Evolutionary conservation across 768 basidiomycete genomes (phyloP).

Genomic region (Naganishia onofrii): DNA sequence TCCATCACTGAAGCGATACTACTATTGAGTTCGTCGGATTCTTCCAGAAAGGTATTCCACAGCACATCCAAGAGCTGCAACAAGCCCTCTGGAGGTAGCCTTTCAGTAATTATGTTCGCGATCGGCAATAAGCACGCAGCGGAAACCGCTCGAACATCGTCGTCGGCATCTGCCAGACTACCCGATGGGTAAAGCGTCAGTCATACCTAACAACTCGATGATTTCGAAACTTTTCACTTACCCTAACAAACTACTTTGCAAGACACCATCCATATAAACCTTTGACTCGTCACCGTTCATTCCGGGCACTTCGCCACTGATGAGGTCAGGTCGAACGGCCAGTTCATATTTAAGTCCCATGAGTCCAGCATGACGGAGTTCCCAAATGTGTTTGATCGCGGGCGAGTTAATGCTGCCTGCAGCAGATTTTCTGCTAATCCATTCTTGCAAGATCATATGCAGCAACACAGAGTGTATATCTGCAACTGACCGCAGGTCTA

Average conservation of each 20-base stretch:
- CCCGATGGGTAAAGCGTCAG: conserved; percentile 17
- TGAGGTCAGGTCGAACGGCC: conserved; percentile 81
- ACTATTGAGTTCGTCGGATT: conserved; percentile 94
- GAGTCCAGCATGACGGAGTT: conserved; percentile 94
- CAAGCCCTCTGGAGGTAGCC: conserved; percentile 66
- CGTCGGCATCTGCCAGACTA: conserved; percentile 79
- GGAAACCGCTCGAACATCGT: conserved; percentile 93
- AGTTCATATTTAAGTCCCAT: conserved; percentile 97
- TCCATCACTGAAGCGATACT: conserved; percentile 98
- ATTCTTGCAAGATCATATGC: conserved; percentile 91
- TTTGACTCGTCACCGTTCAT: conserved; percentile 24
- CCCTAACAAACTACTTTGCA: conserved; percentile 89
- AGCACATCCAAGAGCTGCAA: conserved; percentile 74
- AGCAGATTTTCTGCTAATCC: conserved; percentile 52
- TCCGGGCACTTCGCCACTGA: conserved; percentile 53
- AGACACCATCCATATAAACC: conserved; percentile 69
- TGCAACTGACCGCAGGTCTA: conserved; percentile 73
- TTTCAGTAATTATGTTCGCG: conserved; percentile 72
- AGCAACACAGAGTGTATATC: conserved; percentile 80
- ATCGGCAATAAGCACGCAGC: conserved; percentile 88
- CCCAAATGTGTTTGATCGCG: conserved; percentile 67
- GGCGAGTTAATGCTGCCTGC: conserved; percentile 44
- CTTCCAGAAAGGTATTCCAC: conserved; percentile 84
- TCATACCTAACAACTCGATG: not conserved
- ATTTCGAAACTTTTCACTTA: conserved; percentile 52